phyloP scores from a whole-genome alignment of 164 flowering plant genomes.

The Chloranthus sessilifolius region DNA sequence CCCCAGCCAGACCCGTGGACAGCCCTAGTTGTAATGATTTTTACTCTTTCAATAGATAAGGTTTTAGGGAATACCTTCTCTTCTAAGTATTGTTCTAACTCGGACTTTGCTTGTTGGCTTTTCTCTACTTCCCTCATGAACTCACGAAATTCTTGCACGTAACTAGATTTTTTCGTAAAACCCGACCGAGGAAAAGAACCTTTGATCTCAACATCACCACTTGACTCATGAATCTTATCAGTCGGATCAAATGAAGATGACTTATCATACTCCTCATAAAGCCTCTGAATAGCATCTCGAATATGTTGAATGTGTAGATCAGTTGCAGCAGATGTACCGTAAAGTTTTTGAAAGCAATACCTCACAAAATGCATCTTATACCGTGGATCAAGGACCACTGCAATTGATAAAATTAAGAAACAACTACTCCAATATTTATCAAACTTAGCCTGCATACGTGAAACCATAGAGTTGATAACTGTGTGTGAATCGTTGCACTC shows the following conservation, averaged over 20 bases:
- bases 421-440: constrained; percentile 7
- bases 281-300: background rate
- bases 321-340: background rate
- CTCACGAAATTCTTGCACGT: constrained; percentile 2
- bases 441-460: constrained; percentile 5
- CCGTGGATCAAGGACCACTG: constrained; percentile 12
- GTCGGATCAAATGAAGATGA: background rate
- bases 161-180: background rate
- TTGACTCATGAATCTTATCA: background rate
- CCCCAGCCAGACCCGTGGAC: no score
- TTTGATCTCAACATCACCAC: background rate
- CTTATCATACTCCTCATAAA: constrained; percentile 10
- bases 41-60: no score
- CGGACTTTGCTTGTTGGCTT: constrained; percentile 5
- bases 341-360: constrained; percentile 8
- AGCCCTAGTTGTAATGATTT: no score
- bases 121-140: background rate
- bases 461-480: background rate
- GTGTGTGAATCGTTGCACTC: background rate
- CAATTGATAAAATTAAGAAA: constrained; percentile 5
- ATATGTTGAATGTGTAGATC: background rate
- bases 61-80: constrained; percentile 6
- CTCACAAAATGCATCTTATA: constrained; percentile 11
- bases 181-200: background rate
- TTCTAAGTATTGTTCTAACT: constrained; percentile 10